phyloP scores from a whole-genome alignment of 1,139 yeast genomes.

The Zygosaccharomyces pseudobailii region DNA sequence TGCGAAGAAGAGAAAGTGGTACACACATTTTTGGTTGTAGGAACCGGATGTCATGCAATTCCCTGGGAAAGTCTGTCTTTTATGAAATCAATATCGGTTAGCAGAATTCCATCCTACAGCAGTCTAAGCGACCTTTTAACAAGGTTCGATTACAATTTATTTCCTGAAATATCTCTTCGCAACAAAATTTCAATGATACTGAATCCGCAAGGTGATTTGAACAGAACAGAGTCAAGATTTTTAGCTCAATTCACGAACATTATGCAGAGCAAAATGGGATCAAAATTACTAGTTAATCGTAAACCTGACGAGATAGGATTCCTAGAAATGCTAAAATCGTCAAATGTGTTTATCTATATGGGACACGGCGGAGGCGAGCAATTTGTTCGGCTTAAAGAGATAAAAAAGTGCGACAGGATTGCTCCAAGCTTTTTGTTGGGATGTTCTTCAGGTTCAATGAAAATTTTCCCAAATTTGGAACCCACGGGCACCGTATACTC shows the following conservation, averaged over 20 bases:
- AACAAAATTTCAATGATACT: constrained; percentile 44
- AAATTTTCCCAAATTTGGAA: constrained; percentile 55
- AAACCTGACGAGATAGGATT: constrained; percentile 56
- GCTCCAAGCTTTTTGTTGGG: constrained; percentile 82
- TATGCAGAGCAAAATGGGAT: constrained; percentile 32
- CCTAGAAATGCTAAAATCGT: constrained; percentile 36
- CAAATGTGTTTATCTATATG: constrained; percentile 65
- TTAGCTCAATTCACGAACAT: constrained; percentile 39
- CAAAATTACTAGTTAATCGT: constrained; percentile 53
- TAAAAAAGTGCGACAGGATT: constrained; percentile 43
- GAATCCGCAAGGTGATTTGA: constrained; percentile 79
- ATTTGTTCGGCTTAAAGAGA: constrained; percentile 50
- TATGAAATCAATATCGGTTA: constrained; percentile 50
- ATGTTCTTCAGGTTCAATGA: constrained; percentile 79
- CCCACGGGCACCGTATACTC: constrained; percentile 74
- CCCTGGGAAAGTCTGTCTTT: constrained; percentile 87
- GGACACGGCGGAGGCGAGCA: constrained; percentile 98
- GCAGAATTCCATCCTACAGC: constrained; percentile 69
- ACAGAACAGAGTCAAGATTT: constrained; percentile 62
- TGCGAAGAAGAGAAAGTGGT: constrained; percentile 22
- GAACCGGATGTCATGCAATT: constrained; percentile 55
- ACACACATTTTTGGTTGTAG: constrained; percentile 68
- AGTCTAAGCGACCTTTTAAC: constrained; percentile 44
- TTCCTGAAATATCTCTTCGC: constrained; percentile 14
- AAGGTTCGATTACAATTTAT: constrained; percentile 14